Evolutionary conservation across 805 yeast species (phyloP).

Genomic region (Yamadazyma philogaea): DNA sequence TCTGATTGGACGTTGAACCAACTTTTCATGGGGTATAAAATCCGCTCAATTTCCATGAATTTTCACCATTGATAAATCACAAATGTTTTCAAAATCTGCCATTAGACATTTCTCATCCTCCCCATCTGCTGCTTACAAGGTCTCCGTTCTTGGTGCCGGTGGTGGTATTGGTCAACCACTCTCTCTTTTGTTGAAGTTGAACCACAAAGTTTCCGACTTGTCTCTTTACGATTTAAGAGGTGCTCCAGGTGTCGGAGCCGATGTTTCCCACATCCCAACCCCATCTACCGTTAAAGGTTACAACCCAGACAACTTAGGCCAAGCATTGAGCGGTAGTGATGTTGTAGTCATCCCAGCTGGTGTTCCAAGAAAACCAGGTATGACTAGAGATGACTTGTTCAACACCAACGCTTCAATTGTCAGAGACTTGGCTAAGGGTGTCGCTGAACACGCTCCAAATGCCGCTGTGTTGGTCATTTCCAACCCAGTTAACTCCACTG

Average conservation of each 20-base stretch:
- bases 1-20: slow-evolving; percentile 4
- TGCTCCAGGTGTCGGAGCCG: slow-evolving; percentile 97
- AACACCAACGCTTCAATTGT: slow-evolving; percentile 95
- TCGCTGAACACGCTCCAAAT: slow-evolving; percentile 78
- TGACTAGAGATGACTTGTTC: slow-evolving; percentile 97
- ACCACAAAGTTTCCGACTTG: slow-evolving; percentile 82
- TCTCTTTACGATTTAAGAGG: slow-evolving; percentile 86
- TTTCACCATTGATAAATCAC: background rate
- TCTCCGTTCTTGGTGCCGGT: slow-evolving; percentile 77
- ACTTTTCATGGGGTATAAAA: slow-evolving; percentile 3
- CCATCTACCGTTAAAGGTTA: slow-evolving; percentile 85
- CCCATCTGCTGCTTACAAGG: slow-evolving; percentile 63
- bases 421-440: slow-evolving; percentile 83
- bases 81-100: slow-evolving; percentile 57
- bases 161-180: slow-evolving; percentile 87
- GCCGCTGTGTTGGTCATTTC: slow-evolving; percentile 82
- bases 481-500: slow-evolving; percentile 97
- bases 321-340: slow-evolving; percentile 76
- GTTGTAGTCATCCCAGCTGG: slow-evolving; percentile 95
- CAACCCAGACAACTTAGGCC: slow-evolving; percentile 72
- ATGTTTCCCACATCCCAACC: slow-evolving; percentile 90
- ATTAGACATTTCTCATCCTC: slow-evolving; percentile 67
- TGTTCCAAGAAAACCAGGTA: slow-evolving; percentile 98
- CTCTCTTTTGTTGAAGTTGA: slow-evolving; percentile 68
- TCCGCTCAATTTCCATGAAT: slow-evolving; percentile 1